phyloP scores from a whole-genome alignment of 1,284 basidiomycete species.

The Naganishia cerealis region DNA sequence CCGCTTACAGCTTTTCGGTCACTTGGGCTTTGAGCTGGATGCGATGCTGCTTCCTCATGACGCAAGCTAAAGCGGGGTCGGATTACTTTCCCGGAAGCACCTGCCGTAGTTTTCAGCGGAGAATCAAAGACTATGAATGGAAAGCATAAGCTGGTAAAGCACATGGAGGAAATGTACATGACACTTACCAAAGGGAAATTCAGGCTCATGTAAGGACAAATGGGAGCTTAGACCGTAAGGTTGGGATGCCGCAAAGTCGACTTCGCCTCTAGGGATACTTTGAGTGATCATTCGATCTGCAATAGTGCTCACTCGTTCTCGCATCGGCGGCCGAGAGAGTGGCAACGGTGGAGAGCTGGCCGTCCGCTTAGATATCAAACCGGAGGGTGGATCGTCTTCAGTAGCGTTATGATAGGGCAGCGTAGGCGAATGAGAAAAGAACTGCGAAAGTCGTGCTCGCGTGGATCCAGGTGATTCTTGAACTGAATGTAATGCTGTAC shows the following conservation, averaged over 20 bases:
- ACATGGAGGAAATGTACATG: background rate
- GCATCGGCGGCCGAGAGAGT: slow-evolving; percentile 13
- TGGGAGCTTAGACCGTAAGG: slow-evolving; percentile 14
- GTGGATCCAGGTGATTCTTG: background rate
- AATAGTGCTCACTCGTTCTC: slow-evolving; percentile 20
- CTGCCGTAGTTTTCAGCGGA: slow-evolving; percentile 9
- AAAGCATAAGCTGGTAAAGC: background rate
- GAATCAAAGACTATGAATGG: slow-evolving; percentile 3
- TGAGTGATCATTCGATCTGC: slow-evolving; percentile 22
- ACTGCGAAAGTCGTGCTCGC: slow-evolving; percentile 6
- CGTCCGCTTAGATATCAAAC: background rate
- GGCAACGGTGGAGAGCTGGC: background rate
- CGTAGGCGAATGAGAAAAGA: slow-evolving; percentile 10
- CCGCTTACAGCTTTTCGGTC: background rate
- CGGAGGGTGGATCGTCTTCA: background rate
- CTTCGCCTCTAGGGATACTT: slow-evolving; percentile 8
- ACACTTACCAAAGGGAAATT: slow-evolving; percentile 11
- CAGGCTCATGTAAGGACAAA: slow-evolving; percentile 21
- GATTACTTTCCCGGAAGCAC: slow-evolving; percentile 14
- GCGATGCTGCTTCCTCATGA: background rate
- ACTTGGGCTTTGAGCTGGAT: background rate
- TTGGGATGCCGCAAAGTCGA: background rate
- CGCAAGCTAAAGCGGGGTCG: slow-evolving; percentile 7
- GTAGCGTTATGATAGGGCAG: background rate
- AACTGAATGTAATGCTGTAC: background rate